Conservation (phyloP, 2,329 filamentous ascomycete species). For the Stagonosporopsis chrysanthemi region DNA sequence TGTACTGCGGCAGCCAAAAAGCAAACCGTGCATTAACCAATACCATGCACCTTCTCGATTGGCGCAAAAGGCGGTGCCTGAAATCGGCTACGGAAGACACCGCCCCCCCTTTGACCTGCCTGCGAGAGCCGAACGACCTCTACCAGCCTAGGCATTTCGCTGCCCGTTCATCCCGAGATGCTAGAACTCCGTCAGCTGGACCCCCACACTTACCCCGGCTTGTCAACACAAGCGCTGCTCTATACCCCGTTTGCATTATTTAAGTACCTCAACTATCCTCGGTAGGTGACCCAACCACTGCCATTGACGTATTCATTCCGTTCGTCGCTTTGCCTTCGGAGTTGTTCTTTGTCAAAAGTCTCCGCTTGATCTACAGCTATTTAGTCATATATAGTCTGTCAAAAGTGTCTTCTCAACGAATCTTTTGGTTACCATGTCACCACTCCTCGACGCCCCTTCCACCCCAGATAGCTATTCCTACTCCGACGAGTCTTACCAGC, state of each 20-base stretch:
- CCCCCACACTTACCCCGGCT: slow-evolving; percentile 45
- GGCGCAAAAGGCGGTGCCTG: slow-evolving; percentile 47
- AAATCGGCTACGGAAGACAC: slow-evolving; percentile 41
- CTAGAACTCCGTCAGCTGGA: slow-evolving; percentile 49
- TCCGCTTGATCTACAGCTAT: slow-evolving; percentile 31
- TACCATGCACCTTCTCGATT: slow-evolving; percentile 37
- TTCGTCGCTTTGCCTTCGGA: slow-evolving; percentile 31
- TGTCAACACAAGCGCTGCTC: slow-evolving; percentile 23
- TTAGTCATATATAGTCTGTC: slow-evolving; percentile 40
- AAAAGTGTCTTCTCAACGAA: slow-evolving; percentile 19
- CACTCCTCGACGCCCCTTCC: slow-evolving; percentile 50
- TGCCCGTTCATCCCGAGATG: slow-evolving; percentile 40
- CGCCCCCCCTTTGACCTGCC: slow-evolving; percentile 45
- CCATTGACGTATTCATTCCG: slow-evolving; percentile 47
- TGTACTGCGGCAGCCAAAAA: slow-evolving; percentile 27
- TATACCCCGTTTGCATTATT: slow-evolving; percentile 43
- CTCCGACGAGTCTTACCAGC: slow-evolving; percentile 39
- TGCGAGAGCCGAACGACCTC: slow-evolving; percentile 38
- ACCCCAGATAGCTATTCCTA: slow-evolving; percentile 45
- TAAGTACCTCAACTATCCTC: slow-evolving; percentile 48
- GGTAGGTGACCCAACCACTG: slow-evolving; percentile 34
- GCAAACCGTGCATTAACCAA: slow-evolving; percentile 40
- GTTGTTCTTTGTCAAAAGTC: slow-evolving; percentile 45
- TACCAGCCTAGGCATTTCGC: slow-evolving; percentile 36
- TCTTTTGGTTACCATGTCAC: slow-evolving; percentile 44